Conservation (phyloP, 345 rosid species). For the Linum trigynum region DNA sequence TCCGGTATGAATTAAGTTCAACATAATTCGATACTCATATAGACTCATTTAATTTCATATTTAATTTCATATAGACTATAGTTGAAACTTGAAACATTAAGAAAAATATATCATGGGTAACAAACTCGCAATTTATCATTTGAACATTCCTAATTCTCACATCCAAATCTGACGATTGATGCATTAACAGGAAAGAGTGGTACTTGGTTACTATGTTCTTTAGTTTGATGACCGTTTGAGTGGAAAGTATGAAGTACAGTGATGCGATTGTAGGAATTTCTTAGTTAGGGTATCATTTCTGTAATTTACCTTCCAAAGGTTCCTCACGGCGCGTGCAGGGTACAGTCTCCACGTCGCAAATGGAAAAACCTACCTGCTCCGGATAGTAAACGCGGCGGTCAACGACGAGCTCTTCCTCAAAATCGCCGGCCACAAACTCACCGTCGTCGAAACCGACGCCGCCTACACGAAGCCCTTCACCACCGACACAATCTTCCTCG, state of each 20-base stretch:
- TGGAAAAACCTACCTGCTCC: constrained; percentile 52
- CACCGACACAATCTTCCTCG: constrained; percentile 47
- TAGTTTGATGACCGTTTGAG: not conserved
- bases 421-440: constrained; percentile 50
- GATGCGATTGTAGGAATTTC: not conserved
- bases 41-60: not conserved
- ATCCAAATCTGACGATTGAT: not conserved
- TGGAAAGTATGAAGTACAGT: no score
- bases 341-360: constrained; percentile 43
- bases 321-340: constrained; percentile 14
- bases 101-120: constrained; percentile 18
- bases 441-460: constrained; percentile 62
- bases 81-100: constrained; percentile 13
- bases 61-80: constrained; percentile 1
- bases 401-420: constrained; percentile 76
- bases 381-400: constrained; percentile 58
- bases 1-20: constrained; percentile 30
- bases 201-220: not conserved
- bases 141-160: not conserved
- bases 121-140: no score
- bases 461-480: constrained; percentile 45
- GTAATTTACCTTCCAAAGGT: constrained; percentile 9
- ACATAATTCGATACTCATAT: not conserved
- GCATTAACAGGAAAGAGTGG: constrained; percentile 8
- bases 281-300: constrained; percentile 2